phyloP scores from a whole-genome alignment of 176 grass and related monocot species.

The Melocanna baccifera region DNA sequence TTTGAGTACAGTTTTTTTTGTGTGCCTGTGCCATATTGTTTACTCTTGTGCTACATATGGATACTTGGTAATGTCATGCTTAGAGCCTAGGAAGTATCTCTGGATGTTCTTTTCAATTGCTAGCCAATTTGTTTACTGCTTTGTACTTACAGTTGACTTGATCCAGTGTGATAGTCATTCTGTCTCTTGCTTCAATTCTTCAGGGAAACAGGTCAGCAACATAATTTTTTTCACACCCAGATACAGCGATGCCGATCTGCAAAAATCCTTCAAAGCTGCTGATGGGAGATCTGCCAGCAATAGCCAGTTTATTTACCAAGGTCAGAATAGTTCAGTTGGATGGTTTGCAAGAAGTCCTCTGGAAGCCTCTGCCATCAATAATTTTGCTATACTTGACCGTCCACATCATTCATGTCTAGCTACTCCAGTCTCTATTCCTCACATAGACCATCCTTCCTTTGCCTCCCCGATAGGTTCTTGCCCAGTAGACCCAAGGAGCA shows the following conservation, averaged over 20 bases:
- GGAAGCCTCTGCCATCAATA: slow-evolving; percentile 26
- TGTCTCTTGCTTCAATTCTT: slow-evolving; percentile 21
- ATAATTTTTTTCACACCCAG: slow-evolving; percentile 32
- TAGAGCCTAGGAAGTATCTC: background rate
- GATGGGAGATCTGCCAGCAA: slow-evolving; percentile 29
- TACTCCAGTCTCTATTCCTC: slow-evolving; percentile 35
- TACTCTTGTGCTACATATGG: background rate
- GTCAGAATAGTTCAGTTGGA: slow-evolving; percentile 36
- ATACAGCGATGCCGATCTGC: slow-evolving; percentile 9
- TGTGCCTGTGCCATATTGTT: background rate
- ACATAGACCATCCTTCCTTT: slow-evolving; percentile 23
- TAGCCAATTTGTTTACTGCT: slow-evolving; percentile 6
- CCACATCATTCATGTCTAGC: slow-evolving; percentile 25
- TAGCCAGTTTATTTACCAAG: slow-evolving; percentile 37
- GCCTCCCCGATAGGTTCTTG: slow-evolving; percentile 28
- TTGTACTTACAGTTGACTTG: slow-evolving; percentile 4
- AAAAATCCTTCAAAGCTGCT: slow-evolving; percentile 29
- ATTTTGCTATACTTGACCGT: slow-evolving; percentile 33
- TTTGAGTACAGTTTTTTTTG: background rate
- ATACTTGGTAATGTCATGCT: background rate
- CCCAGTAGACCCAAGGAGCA: slow-evolving; percentile 31
- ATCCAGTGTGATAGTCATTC: slow-evolving; percentile 6
- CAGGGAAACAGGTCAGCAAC: slow-evolving; percentile 48
- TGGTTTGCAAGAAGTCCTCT: slow-evolving; percentile 45
- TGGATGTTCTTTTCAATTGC: background rate